Conservation (phyloP, 2,329 filamentous ascomycete species). For the Ophiocordyceps sinensis region DNA sequence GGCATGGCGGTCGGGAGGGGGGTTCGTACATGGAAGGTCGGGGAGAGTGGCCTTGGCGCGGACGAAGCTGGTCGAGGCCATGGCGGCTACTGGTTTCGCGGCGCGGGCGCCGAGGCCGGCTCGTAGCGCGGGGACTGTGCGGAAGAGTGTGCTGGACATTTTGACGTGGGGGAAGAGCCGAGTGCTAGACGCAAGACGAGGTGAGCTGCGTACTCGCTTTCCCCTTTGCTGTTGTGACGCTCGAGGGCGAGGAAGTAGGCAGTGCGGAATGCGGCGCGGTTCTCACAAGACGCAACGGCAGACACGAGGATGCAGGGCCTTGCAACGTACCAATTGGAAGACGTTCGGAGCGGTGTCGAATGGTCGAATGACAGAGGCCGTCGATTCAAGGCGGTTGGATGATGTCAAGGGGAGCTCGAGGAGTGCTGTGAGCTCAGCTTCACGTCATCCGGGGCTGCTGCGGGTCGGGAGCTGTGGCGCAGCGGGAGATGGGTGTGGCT, state of each 20-base stretch:
- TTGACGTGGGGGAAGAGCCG: constrained; percentile 1
- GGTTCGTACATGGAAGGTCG: constrained; percentile 51
- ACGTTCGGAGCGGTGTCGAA: not conserved
- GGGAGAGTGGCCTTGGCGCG: constrained; percentile 87
- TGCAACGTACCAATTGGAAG: too few relatives aligned
- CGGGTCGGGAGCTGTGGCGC: not conserved
- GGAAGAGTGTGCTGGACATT: constrained; percentile 68
- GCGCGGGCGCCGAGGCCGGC: constrained; percentile 55
- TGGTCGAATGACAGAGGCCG: not conserved
- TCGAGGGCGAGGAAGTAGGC: not conserved
- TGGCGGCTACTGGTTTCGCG: constrained; percentile 45
- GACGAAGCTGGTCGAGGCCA: constrained; percentile 62
- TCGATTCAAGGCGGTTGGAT: not conserved
- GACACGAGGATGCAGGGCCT: too few relatives aligned
- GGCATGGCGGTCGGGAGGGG: not conserved
- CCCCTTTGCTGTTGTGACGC: not conserved
- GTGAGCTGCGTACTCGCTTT: not conserved
- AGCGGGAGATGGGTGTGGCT: not conserved
- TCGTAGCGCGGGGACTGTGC: constrained; percentile 52
- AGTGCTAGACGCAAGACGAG: not conserved
- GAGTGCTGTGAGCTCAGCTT: constrained; percentile 4
- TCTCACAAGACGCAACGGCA: too few relatives aligned
- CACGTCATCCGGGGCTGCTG: constrained; percentile 3
- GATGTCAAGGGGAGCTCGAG: not conserved
- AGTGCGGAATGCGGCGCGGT: not conserved